These are phyloP conservation scores for Ustilago loliicola DNA, from an alignment of 1,284 basidiomycete species.

Conservation along the genomic window DNA sequence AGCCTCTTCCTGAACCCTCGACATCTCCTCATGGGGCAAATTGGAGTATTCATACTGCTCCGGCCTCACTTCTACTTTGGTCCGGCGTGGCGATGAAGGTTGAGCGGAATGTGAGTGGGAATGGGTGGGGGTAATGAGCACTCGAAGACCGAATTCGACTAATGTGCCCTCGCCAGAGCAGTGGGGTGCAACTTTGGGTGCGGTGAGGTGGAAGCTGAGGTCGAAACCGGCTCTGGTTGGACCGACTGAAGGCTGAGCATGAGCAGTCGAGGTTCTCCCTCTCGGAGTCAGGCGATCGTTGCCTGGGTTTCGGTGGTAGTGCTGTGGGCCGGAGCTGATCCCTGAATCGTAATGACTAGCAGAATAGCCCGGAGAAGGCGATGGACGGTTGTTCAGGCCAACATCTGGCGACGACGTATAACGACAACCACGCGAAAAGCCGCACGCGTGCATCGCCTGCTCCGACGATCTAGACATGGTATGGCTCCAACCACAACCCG, in stretches of 20 bases:
- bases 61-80: background rate
- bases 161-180: slow-evolving; percentile 9
- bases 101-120: slow-evolving; percentile 6
- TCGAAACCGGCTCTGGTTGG: slow-evolving; percentile 23
- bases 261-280: background rate
- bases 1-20: slow-evolving; percentile 30
- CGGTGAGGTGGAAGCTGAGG: slow-evolving; percentile 36
- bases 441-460: background rate
- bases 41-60: slow-evolving; percentile 35
- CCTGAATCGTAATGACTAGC: background rate
- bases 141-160: slow-evolving; percentile 34
- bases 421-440: too few relatives aligned
- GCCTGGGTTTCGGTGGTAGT: too few relatives aligned
- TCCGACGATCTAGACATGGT: background rate
- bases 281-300: background rate
- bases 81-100: background rate
- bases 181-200: slow-evolving; percentile 22
- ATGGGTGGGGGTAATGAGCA: slow-evolving; percentile 25
- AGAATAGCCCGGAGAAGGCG: background rate
- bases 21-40: slow-evolving; percentile 23
- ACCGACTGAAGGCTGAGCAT: background rate
- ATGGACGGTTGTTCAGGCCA: background rate
- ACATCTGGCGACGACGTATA: too few relatives aligned
- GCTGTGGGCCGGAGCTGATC: background rate
- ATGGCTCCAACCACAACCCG: background rate